These are phyloP conservation scores for Sideroxylon spinosum DNA, from an alignment of 179 eudicot genomes.

Conservation along the genomic window DNA sequence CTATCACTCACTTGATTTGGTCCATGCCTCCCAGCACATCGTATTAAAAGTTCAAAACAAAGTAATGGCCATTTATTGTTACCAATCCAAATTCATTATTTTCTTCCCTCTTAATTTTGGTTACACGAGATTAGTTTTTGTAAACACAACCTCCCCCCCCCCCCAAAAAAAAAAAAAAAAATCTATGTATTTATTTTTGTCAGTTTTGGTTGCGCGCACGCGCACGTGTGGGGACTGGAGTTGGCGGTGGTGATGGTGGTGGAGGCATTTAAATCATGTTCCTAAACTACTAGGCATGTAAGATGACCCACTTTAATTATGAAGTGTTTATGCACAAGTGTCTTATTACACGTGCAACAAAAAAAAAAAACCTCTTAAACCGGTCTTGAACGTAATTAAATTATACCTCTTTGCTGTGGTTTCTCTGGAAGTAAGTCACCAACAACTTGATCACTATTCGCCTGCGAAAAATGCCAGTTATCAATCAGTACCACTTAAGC, in stretches of 20 bases:
- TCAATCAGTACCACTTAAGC: not conserved
- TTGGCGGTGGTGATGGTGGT: too few relatives aligned
- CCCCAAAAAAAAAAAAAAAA: not conserved
- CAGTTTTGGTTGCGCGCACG: too few relatives aligned
- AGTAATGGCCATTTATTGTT: not conserved
- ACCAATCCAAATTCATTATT: not conserved
- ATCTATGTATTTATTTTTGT: not conserved
- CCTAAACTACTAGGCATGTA: not conserved
- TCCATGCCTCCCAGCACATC: not conserved
- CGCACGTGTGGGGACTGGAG: too few relatives aligned
- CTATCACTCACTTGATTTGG: not conserved
- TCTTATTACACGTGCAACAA: not conserved
- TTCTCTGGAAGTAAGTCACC: conserved; percentile 95
- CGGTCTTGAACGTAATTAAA: not conserved
- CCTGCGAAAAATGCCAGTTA: conserved; percentile 45
- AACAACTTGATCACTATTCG: conserved; percentile 94
- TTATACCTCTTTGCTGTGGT: conserved; percentile 93
- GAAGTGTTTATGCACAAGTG: not conserved
- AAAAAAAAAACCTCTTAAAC: not conserved
- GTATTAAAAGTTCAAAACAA: not conserved
- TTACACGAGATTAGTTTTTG: not conserved
- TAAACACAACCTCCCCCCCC: too few relatives aligned
- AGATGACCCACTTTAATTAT: not conserved
- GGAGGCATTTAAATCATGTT: too few relatives aligned
- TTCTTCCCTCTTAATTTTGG: too few relatives aligned